These are phyloP conservation scores for Musa schizocarpa DNA, from an alignment of 176 grass and related monocot genomes.

Conservation along the genomic window DNA sequence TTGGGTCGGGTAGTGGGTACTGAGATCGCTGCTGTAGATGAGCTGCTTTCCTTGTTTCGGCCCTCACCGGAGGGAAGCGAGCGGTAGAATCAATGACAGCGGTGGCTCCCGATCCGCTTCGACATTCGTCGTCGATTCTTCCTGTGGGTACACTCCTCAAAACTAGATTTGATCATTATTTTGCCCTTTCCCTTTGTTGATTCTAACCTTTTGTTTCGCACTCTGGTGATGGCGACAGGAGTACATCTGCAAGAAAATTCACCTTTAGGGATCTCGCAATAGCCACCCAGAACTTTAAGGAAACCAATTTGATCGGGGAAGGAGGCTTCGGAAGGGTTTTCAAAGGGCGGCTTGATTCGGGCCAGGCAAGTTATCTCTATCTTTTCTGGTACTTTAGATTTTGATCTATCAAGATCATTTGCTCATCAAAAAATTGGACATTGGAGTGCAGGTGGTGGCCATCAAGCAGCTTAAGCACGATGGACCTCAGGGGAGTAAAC, in stretches of 20 bases:
- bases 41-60: slow-evolving; percentile 65
- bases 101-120: slow-evolving; percentile 31
- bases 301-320: slow-evolving; percentile 68
- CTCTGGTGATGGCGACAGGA: slow-evolving; percentile 27
- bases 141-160: slow-evolving; percentile 23
- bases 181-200: background rate
- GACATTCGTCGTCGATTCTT: slow-evolving; percentile 28
- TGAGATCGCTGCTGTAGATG: slow-evolving; percentile 26
- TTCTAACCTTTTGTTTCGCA: background rate
- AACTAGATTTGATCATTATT: slow-evolving; percentile 1
- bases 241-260: slow-evolving; percentile 57
- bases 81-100: slow-evolving; percentile 27
- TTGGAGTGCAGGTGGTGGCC: slow-evolving; percentile 53
- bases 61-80: slow-evolving; percentile 22
- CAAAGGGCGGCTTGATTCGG: slow-evolving; percentile 61
- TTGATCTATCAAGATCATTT: background rate
- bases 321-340: slow-evolving; percentile 91
- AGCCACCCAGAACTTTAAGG: slow-evolving; percentile 73
- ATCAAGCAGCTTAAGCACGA: slow-evolving; percentile 80
- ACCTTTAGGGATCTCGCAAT: slow-evolving; percentile 71
- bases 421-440: background rate
- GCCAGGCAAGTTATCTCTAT: slow-evolving; percentile 37
- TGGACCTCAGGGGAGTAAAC: slow-evolving; percentile 63
- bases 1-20: background rate
- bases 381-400: background rate